phyloP scores from a whole-genome alignment of 257 asterid genomes.

The Lithospermum erythrorhizon region DNA sequence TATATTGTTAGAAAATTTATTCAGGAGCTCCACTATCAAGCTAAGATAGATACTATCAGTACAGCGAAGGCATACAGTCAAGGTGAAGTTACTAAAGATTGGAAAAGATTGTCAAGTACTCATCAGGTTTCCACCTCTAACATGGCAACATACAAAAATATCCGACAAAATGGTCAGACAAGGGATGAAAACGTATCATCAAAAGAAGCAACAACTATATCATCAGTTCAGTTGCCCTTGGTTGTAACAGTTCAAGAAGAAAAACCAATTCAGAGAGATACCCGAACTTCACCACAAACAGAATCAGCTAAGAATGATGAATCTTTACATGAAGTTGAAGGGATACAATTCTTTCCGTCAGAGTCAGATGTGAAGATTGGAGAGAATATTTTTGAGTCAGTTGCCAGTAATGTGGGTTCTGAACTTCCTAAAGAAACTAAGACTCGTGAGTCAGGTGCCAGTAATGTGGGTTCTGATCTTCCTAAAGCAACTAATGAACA shows the following conservation, averaged over 20 bases:
- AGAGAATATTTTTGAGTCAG: background rate
- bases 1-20: constrained; percentile 37
- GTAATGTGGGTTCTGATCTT: background rate
- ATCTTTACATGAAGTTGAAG: constrained; percentile 7
- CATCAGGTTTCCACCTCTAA: constrained; percentile 2
- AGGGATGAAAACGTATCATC: background rate
- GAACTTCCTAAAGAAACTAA: background rate
- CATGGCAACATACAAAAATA: background rate
- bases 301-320: background rate
- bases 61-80: constrained; percentile 7
- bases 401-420: background rate
- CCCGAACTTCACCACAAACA: background rate
- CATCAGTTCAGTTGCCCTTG: background rate
- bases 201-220: constrained; percentile 1
- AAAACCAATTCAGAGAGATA: background rate
- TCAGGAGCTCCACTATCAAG: constrained; percentile 45
- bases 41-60: constrained; percentile 18
- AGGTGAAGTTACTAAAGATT: constrained; percentile 1
- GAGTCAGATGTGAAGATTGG: background rate
- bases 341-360: background rate
- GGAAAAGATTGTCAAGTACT: constrained; percentile 3
- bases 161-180: background rate
- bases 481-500: background rate
- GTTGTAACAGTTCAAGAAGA: background rate
- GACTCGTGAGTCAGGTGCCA: background rate